Evolutionary conservation across 2,329 filamentous ascomycete genomes (phyloP).

Genomic region (Colletotrichum truncatum): DNA sequence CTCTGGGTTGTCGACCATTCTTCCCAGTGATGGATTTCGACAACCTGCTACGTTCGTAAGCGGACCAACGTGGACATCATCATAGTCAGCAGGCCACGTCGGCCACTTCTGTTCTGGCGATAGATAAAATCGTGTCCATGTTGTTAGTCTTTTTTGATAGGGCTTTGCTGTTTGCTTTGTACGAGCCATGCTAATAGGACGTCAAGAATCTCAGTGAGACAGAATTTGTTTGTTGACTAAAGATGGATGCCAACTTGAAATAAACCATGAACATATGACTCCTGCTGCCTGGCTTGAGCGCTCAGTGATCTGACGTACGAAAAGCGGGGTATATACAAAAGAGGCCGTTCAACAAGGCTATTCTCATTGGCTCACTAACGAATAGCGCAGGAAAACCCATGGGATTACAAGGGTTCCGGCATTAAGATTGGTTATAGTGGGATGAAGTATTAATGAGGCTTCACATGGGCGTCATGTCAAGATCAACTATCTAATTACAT

Average conservation of each 20-base stretch:
- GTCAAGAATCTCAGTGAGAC: neutral
- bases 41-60: conserved; percentile 22
- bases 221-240: neutral
- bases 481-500: too few species aligned
- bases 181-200: neutral
- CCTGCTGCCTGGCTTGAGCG: neutral
- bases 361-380: too few species aligned
- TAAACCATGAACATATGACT: neutral
- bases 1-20: conserved; percentile 33
- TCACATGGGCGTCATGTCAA: too few species aligned
- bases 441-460: too few species aligned
- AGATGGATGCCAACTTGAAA: neutral
- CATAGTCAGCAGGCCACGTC: conserved; percentile 21
- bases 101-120: conserved; percentile 35
- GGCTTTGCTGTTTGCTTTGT: neutral
- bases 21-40: conserved; percentile 20
- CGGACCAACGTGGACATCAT: conserved; percentile 30
- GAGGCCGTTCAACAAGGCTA: too few species aligned
- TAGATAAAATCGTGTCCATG: conserved; percentile 35
- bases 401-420: too few species aligned
- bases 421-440: too few species aligned
- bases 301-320: neutral
- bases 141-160: neutral
- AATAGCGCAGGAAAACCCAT: too few species aligned
- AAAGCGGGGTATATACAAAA: neutral